Evolutionary conservation across 23 red algal species (phyloP), one percentile per base, ranked within the genome.

Genomic region (Porphyridium purpureum): DNA sequence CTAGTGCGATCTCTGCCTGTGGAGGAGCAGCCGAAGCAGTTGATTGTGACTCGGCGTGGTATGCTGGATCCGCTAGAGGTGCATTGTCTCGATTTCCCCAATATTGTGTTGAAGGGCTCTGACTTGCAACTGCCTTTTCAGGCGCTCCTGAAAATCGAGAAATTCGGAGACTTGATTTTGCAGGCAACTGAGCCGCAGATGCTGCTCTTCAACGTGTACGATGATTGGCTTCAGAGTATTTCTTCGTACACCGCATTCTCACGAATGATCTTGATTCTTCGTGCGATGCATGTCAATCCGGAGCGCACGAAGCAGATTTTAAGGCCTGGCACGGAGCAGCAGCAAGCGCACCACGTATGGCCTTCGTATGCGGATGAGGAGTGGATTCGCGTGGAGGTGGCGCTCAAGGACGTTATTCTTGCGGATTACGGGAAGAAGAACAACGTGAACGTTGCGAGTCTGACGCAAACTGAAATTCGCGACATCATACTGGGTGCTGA

Each of bases 381-480:
- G 35, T 95, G 88, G 88, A 52, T 78, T 23, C 40, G 50, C 5
- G 72, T 81, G 20, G 88, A 95, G 60, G 75, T 95, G 17, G 78
- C 70, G 7, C 44, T 95, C 41, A 72, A 78, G 7, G 69, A 83
- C 66, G 64, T 95, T 11, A 84, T 84, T 29, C 76, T 84, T 14
- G 78, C 62, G 24, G 84, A 93, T 50, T 93, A 81, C 51, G 84
- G 84, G 30, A 93, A 93, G 84, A 93, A 93, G 64, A 81, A 93
- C 30, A 93, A 93, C 54, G 84, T 93, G 24, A 93, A 93, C 49
- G 84, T 93, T 8, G 84, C 74, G 9, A 80, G 72, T 38, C 55
- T 93, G 21, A 93, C 84, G 34, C 73, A 93, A 21, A 74, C 84
- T 48, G 84, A 93, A 32, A 65, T 93, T 35, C 62, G 73, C 23